Evolutionary conservation across 345 rosid genomes (phyloP), one percentile per base, ranked within the genome.

Genomic region (Murraya koenigii): DNA sequence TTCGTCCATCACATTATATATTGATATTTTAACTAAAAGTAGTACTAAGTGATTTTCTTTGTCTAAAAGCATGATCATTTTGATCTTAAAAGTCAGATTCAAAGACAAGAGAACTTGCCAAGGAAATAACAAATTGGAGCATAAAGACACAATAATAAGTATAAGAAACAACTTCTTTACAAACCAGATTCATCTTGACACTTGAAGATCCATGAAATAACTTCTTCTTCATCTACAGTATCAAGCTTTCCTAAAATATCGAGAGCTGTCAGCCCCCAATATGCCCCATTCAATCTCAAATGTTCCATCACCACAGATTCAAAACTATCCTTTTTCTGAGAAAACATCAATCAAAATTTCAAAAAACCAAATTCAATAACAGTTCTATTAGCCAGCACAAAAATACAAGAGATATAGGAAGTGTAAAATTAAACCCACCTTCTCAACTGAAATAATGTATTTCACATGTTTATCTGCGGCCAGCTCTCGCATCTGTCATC

Each of bases 291-390:
- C 91, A 94, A 77, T 88, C 95, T 86, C 41, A 96, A 86, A 89
- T 92, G 95, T 63, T 94, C 99, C 99, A 92, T 90, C 74, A 96
- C 93, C 61, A 92, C 96, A 47, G 95, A 91, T 84, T 91, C 92
- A 79, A 94, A 88, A 82, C 91, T 89, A 70, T 92, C 98, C 65
- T 91, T 94, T 72, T 80, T 91, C 97, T 94, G 77, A 63, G 23
- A 17, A 80, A 35, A 76, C 8, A 70, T 66, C 58, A 76, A 60
- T 39, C 44, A 52, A 56, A 75, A 56, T 36, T 35, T 17, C 23
- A 36, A 25, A 28, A 38, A 4, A 38, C 1, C 5, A 66, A 8
- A 1, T 76, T 36, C 10, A 14, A 74, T 23, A 63, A 66, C 35
- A 75, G 22, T 23, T 32, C 47, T 2, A 44, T 23, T 36, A 69